phyloP scores from a whole-genome alignment of 2,329 filamentous ascomycete species.

The Metarhizium guizhouense region DNA sequence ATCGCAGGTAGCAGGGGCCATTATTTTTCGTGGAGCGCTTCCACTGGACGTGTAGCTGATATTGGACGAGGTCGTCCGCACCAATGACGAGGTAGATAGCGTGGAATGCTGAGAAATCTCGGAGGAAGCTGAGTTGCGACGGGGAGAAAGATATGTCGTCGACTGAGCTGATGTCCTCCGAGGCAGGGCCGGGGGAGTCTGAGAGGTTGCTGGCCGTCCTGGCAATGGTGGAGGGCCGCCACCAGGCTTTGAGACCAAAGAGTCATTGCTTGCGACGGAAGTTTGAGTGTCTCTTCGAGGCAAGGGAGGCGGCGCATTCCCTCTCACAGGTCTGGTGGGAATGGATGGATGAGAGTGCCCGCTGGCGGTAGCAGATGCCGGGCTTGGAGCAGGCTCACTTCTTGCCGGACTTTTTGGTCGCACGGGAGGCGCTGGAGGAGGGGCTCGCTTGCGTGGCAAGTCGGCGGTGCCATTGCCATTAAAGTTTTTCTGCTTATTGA shows the following conservation, averaged over 20 bases:
- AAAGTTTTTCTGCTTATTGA: conserved; percentile 55
- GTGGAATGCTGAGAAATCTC: conserved; percentile 46
- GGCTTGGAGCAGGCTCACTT: conserved; percentile 26
- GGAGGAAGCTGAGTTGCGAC: conserved; percentile 50
- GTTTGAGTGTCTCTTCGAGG: conserved; percentile 21
- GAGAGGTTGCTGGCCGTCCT: conserved; percentile 18
- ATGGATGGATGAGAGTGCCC: conserved; percentile 15
- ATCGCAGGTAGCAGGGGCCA: conserved; percentile 45
- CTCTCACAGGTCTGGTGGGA: conserved; percentile 32
- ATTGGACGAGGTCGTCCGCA: conserved; percentile 34
- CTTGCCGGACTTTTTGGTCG: conserved; percentile 28
- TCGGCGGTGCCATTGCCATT: conserved; percentile 22
- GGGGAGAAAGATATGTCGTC: conserved; percentile 23
- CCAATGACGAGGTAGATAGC: conserved; percentile 43
- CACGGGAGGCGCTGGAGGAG: conserved; percentile 30
- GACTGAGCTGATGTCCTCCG: conserved; percentile 38
- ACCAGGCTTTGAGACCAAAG: conserved; percentile 8
- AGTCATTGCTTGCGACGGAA: conserved; percentile 8
- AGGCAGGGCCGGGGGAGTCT: conserved; percentile 40
- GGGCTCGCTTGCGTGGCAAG: conserved; percentile 32
- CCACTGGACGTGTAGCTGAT: conserved; percentile 39
- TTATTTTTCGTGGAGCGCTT: conserved; percentile 35
- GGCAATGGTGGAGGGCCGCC: conserved; percentile 25
- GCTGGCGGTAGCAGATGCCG: conserved; percentile 11
- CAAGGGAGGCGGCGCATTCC: conserved; percentile 24